Conservation (phyloP, 345 rosid species). For the Lumnitzera littorea region DNA sequence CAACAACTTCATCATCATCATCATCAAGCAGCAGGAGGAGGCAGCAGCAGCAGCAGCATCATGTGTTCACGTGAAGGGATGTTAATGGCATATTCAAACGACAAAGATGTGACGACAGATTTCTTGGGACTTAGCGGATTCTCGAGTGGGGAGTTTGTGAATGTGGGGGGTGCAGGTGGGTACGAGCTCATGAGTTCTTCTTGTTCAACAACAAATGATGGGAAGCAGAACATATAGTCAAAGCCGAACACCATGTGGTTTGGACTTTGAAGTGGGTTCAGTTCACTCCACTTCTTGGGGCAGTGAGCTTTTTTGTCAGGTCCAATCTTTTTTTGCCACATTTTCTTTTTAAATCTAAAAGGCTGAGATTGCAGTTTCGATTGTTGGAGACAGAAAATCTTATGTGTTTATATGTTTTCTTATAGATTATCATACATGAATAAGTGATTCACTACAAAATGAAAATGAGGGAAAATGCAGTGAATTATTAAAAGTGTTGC, state of each 20-base stretch:
- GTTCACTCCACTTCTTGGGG: too few species aligned
- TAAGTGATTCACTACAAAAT: too few species aligned
- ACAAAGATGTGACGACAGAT: slow-evolving; percentile 42
- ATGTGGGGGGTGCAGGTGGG: slow-evolving; percentile 5
- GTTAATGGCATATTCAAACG: background rate
- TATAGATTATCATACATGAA: too few species aligned
- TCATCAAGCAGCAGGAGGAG: slow-evolving; percentile 13
- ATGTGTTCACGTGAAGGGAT: slow-evolving; percentile 29
- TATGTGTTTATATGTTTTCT: too few species aligned
- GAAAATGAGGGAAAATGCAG: too few species aligned
- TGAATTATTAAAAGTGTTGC: too few species aligned
- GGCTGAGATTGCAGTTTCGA: too few species aligned
- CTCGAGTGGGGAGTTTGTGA: slow-evolving; percentile 22
- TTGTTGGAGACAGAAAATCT: too few species aligned
- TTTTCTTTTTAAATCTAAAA: too few species aligned
- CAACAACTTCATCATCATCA: slow-evolving; percentile 13
- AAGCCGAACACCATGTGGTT: background rate
- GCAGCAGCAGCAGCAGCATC: slow-evolving; percentile 4
- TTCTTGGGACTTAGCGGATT: slow-evolving; percentile 48
- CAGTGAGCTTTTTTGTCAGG: too few species aligned
- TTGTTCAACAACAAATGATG: slow-evolving; percentile 15
- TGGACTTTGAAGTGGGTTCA: too few species aligned
- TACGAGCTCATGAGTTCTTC: slow-evolving; percentile 14
- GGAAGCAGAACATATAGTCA: slow-evolving; percentile 15
- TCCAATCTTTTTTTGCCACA: too few species aligned